Percentiles rank a stretch among this genome's conserved stretches.
phyloP scores from a whole-genome alignment of 192 early-diverging fungal genomes.

The Dissophora globulifera region DNA sequence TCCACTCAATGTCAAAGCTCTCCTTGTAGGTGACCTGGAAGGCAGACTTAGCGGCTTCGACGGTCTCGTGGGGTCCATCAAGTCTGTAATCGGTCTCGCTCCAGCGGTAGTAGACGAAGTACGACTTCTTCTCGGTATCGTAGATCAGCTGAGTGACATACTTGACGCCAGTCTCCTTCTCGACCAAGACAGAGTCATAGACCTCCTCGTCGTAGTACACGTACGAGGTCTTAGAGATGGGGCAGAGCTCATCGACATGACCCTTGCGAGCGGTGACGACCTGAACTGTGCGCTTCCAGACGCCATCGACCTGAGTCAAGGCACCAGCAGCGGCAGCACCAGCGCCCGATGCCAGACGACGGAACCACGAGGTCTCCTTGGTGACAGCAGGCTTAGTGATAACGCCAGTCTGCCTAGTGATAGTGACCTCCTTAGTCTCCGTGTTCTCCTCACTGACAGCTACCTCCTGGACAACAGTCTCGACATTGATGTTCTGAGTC shows the following conservation, averaged over 20 bases:
- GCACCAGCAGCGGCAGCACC: conserved; percentile 8
- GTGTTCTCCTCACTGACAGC: too few species aligned
- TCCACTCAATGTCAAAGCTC: conserved; percentile 16
- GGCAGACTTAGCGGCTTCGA: conserved; percentile 16
- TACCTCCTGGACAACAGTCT: too few species aligned
- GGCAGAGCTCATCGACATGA: conserved; percentile 17
- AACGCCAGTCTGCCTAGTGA: not conserved
- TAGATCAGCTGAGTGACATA: conserved; percentile 24
- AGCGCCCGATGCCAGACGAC: conserved; percentile 7
- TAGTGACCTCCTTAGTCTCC: not conserved
- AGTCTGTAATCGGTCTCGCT: conserved; percentile 26
- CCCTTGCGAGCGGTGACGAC: conserved; percentile 33
- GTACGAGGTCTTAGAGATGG: conserved; percentile 16
- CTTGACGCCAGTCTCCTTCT: conserved; percentile 19
- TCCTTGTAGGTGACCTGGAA: conserved; percentile 21
- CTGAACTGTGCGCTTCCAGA: conserved; percentile 35
- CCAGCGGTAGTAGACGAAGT: conserved; percentile 28
- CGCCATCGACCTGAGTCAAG: conserved; percentile 11
- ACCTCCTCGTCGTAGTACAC: conserved; percentile 35
- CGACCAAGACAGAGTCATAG: conserved; percentile 13
- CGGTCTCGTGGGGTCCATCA: conserved; percentile 28
- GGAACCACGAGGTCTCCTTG: conserved; percentile 7
- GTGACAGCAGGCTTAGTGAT: conserved; percentile 4
- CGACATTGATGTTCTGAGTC: too few species aligned
- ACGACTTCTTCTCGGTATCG: conserved; percentile 10